phyloP scores from a whole-genome alignment of 2,329 filamentous ascomycete genomes.

The Trichoderma aggressivum region DNA sequence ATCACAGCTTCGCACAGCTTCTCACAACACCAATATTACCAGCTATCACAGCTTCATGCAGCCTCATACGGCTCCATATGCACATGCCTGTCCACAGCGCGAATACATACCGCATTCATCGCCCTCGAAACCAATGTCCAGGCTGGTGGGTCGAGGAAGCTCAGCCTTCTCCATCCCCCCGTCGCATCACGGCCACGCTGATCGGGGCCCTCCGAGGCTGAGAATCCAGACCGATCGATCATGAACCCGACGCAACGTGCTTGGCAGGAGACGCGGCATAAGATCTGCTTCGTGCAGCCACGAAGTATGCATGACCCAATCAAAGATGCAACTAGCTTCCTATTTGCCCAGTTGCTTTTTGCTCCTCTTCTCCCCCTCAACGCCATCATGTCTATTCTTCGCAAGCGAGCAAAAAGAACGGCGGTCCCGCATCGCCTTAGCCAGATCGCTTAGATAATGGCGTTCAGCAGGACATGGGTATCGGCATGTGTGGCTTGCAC shows the following conservation, averaged over 20 bases:
- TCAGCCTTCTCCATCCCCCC: not conserved
- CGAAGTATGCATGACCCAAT: not conserved
- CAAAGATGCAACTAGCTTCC: not conserved
- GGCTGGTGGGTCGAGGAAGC: not conserved
- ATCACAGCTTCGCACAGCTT: not conserved
- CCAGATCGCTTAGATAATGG: slow-evolving; percentile 4
- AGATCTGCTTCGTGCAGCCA: not conserved
- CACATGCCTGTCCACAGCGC: not conserved
- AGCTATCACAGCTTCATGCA: not conserved
- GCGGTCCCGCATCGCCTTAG: not conserved
- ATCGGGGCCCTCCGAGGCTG: slow-evolving; percentile 7
- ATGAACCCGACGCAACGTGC: not conserved
- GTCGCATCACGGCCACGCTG: not conserved
- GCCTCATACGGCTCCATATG: not conserved
- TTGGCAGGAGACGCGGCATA: not conserved
- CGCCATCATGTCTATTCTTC: not conserved
- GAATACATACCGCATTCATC: slow-evolving; percentile 1
- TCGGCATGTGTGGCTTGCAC: not conserved
- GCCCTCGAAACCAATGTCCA: not conserved
- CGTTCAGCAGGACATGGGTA: slow-evolving; percentile 10
- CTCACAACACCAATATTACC: not conserved
- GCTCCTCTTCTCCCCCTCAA: slow-evolving; percentile 4
- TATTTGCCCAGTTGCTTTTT: not conserved
- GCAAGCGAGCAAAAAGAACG: not conserved
- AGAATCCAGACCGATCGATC: slow-evolving; percentile 7